Evolutionary conservation across 352 stramenopile species (phyloP).

Genomic region (Globisporangium cystogenes): DNA sequence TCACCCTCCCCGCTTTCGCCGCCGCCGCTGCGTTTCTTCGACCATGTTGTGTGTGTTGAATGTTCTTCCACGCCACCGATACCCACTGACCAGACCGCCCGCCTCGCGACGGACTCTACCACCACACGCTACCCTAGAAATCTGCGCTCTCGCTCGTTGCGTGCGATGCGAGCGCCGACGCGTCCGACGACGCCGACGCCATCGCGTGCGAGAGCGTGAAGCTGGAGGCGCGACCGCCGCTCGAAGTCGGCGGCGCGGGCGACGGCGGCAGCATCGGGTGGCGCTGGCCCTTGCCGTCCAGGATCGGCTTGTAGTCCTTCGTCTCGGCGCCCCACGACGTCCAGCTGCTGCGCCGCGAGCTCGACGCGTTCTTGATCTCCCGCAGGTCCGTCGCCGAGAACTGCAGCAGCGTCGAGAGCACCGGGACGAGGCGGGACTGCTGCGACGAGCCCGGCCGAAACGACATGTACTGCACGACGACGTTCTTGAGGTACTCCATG

Average conservation of each 20-base stretch:
- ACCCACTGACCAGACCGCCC: not conserved
- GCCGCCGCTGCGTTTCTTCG: not conserved
- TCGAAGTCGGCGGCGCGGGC: constrained; percentile 8
- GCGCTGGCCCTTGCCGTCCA: constrained; percentile 22
- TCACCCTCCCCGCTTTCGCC: not conserved
- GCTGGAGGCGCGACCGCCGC: constrained; percentile 25
- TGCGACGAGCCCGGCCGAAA: constrained; percentile 80
- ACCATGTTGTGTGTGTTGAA: constrained; percentile 2
- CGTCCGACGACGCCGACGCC: constrained; percentile 22
- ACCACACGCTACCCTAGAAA: constrained; percentile 40
- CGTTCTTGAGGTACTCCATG: constrained; percentile 90
- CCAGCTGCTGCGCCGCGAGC: constrained; percentile 62
- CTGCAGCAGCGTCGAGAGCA: constrained; percentile 82
- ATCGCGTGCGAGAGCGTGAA: constrained; percentile 47
- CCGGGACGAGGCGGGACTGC: constrained; percentile 66
- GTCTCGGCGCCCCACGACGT: constrained; percentile 48
- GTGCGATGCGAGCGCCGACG: constrained; percentile 23
- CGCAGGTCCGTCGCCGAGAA: constrained; percentile 72
- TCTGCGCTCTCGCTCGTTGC: constrained; percentile 46
- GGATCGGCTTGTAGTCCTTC: constrained; percentile 68
- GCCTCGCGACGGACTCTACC: not conserved
- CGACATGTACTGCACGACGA: constrained; percentile 89
- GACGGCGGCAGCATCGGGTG: constrained; percentile 19
- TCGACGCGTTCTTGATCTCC: constrained; percentile 63
- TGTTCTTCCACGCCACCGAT: not conserved